These are phyloP conservation scores for Vachellia collinsii DNA, from an alignment of 306 rosid species.

Conservation along the genomic window DNA sequence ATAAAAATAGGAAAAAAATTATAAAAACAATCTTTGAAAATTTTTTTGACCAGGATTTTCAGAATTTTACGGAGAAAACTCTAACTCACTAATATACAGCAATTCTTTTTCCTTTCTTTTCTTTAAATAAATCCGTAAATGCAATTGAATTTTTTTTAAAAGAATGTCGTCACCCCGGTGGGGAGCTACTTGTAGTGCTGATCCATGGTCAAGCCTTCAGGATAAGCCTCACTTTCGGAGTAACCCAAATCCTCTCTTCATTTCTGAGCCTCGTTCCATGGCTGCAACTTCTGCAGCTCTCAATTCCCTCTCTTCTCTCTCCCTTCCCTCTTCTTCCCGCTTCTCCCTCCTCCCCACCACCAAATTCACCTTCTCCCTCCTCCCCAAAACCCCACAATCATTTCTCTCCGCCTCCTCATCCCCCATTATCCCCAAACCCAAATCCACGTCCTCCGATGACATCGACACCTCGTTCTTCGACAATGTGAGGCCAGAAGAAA, in stretches of 20 bases:
- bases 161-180: not conserved
- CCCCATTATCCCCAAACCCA: conserved; percentile 40
- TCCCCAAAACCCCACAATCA: conserved; percentile 26
- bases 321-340: conserved; percentile 49
- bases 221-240: conserved; percentile 39
- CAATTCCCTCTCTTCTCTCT: conserved; percentile 58
- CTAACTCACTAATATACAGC: too few relatives aligned
- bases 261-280: conserved; percentile 38
- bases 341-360: conserved; percentile 47
- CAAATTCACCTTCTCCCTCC: conserved; percentile 40
- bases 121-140: too few relatives aligned
- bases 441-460: conserved; percentile 60
- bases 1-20: too few relatives aligned
- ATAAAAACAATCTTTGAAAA: too few relatives aligned
- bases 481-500: conserved; percentile 51
- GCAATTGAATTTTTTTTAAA: too few relatives aligned
- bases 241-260: not conserved
- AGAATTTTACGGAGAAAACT: too few relatives aligned
- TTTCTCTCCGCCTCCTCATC: conserved; percentile 32
- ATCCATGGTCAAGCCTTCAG: not conserved
- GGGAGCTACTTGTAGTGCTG: not conserved
- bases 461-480: conserved; percentile 77
- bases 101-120: too few relatives aligned
- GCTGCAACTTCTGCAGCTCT: conserved; percentile 57
- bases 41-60: too few relatives aligned